Conservation (phyloP, 176 grass and related monocot genomes). For the Alloteropsis semialata region DNA sequence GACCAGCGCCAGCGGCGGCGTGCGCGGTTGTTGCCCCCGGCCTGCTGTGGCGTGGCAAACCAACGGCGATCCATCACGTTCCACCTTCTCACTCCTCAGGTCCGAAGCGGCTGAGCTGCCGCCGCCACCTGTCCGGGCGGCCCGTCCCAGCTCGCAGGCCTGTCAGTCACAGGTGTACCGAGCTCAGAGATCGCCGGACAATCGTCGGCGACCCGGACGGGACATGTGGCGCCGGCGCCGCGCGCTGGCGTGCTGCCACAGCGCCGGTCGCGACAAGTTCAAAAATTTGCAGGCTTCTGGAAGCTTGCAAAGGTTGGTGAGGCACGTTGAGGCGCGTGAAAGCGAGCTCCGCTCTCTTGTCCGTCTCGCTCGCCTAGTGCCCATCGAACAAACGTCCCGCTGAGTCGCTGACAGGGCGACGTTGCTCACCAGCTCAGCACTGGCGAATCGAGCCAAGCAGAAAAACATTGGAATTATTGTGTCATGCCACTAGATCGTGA, state of each 20-base stretch:
- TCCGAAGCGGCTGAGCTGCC: background rate
- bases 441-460: too few species aligned
- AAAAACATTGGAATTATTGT: too few species aligned
- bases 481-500: too few species aligned
- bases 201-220: background rate
- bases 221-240: background rate
- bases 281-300: background rate
- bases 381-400: background rate
- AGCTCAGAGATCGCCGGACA: background rate
- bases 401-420: too few species aligned
- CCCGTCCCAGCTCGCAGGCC: background rate
- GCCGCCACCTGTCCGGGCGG: background rate
- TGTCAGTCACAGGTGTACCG: background rate
- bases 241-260: background rate
- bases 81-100: too few species aligned
- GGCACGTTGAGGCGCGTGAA: slow-evolving; percentile 6
- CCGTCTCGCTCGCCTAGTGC: background rate
- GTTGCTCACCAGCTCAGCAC: too few species aligned
- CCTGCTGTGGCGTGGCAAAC: background rate
- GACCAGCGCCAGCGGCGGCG: background rate
- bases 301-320: slow-evolving; percentile 22
- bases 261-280: background rate
- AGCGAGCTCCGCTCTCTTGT: background rate
- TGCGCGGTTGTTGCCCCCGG: background rate
- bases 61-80: background rate